Base-by-base conservation (phyloP, 495 filamentous ascomycete genomes). In the Xylaria nigripes region DNA sequence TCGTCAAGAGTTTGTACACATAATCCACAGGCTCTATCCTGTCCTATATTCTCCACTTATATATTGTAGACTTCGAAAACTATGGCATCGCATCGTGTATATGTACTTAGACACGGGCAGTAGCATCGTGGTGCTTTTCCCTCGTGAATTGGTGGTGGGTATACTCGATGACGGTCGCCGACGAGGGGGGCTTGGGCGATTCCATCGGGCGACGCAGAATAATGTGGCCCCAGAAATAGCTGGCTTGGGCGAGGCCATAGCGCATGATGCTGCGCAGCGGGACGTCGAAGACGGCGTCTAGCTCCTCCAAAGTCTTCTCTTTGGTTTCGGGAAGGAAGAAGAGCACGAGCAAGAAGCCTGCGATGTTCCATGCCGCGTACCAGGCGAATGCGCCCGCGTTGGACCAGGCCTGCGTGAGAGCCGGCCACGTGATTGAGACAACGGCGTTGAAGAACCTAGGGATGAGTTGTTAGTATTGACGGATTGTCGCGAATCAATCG, bases 301-400 rank as follows among this genome's bases (percentile, higher is more conserved):
- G 66, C 57, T 86, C 84, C 64, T 88, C 84, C 1, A 92, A 75
- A 19, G 87, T 90, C 47, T 81, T 80, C 62, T 87, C 86, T 69
- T 90, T 91, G 1, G 88, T 90, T 72, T 91, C 87, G 8, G 87
- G 86, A 0, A 91, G 75, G 69, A 81, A 86, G 43, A 90, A 72
- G 62, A 89, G 82, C 45, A 89, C 86, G 67, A 85, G 74, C 34
- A 85, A 60, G 29, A 86, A 78, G 1, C 86, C 86, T 12, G 80
- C 70, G 3, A 86, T 68, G 57, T 92, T 90, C 62, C 88, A 78
- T 16, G 69, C 81, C 18, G 84, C 86, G 58, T 87, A 87, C 68
- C 82, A 86, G 3, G 71, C 71, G 59, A 90, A 89, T 0, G 81
- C 84, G 1, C 85, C 86, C 27, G 75, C 71, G 0, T 75, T 64